phyloP scores from a whole-genome alignment of 2,329 filamentous ascomycete species.

The Fusarium sp. region DNA sequence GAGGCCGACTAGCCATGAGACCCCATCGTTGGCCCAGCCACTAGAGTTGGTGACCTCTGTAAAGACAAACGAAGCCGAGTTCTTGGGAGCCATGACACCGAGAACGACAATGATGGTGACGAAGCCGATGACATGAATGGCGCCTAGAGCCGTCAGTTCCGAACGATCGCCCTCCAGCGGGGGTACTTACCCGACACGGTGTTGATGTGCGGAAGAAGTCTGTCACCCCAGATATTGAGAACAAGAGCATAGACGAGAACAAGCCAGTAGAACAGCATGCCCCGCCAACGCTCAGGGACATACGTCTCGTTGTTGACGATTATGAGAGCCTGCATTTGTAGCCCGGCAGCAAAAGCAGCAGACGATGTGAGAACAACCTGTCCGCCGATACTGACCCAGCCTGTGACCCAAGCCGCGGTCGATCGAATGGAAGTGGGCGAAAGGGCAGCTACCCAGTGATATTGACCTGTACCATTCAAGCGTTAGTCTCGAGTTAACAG shows the following conservation, averaged over 20 bases:
- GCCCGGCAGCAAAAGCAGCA: constrained; percentile 55
- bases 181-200: constrained; percentile 20
- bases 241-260: constrained; percentile 48
- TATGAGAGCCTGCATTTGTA: constrained; percentile 54
- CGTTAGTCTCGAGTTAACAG: not conserved
- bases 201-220: constrained; percentile 49
- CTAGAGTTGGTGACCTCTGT: constrained; percentile 44
- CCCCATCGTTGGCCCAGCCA: constrained; percentile 44
- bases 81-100: constrained; percentile 44
- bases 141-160: constrained; percentile 18
- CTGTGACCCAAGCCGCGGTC: constrained; percentile 10
- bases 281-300: constrained; percentile 52
- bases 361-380: constrained; percentile 57
- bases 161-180: accelerated
- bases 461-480: constrained; percentile 8
- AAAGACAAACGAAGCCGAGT: constrained; percentile 43
- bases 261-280: constrained; percentile 57
- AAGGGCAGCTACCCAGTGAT: constrained; percentile 36
- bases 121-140: constrained; percentile 43
- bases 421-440: constrained; percentile 13
- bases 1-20: constrained; percentile 47
- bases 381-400: constrained; percentile 52
- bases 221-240: constrained; percentile 54
- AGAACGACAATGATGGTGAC: constrained; percentile 41
- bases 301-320: constrained; percentile 53